Percentiles rank a stretch among this genome's conserved stretches.
These are phyloP conservation scores for Diaporthe australafricana DNA, from an alignment of 2,329 filamentous ascomycete species.

Conservation along the genomic window DNA sequence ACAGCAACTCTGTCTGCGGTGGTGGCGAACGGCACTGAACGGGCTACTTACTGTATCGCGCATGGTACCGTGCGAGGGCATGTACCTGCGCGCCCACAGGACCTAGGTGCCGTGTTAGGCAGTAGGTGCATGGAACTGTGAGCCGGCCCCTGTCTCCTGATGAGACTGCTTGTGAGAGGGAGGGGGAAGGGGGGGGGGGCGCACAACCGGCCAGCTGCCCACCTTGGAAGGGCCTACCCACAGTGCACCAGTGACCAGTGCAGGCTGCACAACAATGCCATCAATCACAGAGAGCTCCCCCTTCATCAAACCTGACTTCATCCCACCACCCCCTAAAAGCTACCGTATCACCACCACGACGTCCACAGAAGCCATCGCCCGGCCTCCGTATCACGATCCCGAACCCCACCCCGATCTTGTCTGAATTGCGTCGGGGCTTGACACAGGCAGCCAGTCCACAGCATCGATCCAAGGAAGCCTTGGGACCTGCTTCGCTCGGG, in stretches of 20 bases:
- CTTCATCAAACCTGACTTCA: slow-evolving; percentile 37
- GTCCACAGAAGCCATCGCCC: slow-evolving; percentile 27
- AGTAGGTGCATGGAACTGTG: background rate
- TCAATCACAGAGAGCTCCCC: slow-evolving; percentile 30
- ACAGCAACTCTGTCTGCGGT: background rate
- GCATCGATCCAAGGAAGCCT: slow-evolving; percentile 27
- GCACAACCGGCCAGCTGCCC: slow-evolving; percentile 20
- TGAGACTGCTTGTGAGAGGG: slow-evolving; percentile 13
- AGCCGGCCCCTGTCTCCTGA: slow-evolving; percentile 33
- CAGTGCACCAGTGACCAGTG: slow-evolving; percentile 28
- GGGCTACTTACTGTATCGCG: background rate
- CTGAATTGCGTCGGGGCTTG: slow-evolving; percentile 17
- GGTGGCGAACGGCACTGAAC: background rate
- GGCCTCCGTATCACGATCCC: slow-evolving; percentile 29
- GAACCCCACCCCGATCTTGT: slow-evolving; percentile 10
- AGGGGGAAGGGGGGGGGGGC: slow-evolving; percentile 10
- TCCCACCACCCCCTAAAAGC: slow-evolving; percentile 34
- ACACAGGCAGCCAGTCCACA: slow-evolving; percentile 11
- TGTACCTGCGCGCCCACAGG: background rate
- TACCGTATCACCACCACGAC: slow-evolving; percentile 34
- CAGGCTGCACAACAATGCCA: slow-evolving; percentile 28
- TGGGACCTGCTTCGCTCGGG: slow-evolving; percentile 18
- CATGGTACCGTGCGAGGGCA: background rate
- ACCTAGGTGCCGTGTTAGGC: too few species aligned
- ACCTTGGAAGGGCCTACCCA: slow-evolving; percentile 21